Percentiles rank a stretch among this genome's conserved stretches.
phyloP scores from a whole-genome alignment of 352 stramenopile genomes.

The Globisporangium irregulare region DNA sequence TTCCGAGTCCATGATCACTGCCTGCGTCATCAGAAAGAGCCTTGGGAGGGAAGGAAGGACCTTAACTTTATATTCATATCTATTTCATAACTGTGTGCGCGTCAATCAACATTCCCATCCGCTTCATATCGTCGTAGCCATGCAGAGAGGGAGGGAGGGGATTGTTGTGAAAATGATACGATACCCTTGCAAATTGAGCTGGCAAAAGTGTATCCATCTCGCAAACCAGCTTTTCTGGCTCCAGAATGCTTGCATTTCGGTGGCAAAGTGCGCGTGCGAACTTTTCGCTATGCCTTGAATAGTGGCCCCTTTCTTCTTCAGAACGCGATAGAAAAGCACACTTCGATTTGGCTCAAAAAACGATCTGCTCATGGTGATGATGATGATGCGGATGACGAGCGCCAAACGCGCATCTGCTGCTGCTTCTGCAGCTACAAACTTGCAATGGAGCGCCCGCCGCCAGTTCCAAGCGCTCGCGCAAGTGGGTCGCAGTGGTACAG shows the following conservation, averaged over 20 bases:
- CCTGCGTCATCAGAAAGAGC: neutral
- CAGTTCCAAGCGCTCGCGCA: neutral
- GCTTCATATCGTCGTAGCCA: neutral
- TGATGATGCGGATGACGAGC: neutral
- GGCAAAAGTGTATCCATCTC: too few species aligned
- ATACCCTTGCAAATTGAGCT: too few species aligned
- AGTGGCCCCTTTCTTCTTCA: neutral
- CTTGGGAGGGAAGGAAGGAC: neutral
- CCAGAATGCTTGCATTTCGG: neutral
- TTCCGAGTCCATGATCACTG: neutral
- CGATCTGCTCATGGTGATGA: neutral
- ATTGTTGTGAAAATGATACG: too few species aligned
- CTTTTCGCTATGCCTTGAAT: neutral
- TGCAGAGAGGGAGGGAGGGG: too few species aligned
- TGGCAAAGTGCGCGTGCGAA: neutral
- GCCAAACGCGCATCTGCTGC: neutral
- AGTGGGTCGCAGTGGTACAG: neutral
- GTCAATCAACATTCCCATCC: slow-evolving; percentile 3
- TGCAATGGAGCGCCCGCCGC: neutral
- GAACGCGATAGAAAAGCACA: neutral
- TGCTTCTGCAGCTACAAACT: neutral
- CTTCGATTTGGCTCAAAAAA: neutral
- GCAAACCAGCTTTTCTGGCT: too few species aligned
- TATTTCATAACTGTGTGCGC: neutral
- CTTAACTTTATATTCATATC: neutral